Conservation (phyloP, 2,329 filamentous ascomycete species). For the Claviceps africana region DNA sequence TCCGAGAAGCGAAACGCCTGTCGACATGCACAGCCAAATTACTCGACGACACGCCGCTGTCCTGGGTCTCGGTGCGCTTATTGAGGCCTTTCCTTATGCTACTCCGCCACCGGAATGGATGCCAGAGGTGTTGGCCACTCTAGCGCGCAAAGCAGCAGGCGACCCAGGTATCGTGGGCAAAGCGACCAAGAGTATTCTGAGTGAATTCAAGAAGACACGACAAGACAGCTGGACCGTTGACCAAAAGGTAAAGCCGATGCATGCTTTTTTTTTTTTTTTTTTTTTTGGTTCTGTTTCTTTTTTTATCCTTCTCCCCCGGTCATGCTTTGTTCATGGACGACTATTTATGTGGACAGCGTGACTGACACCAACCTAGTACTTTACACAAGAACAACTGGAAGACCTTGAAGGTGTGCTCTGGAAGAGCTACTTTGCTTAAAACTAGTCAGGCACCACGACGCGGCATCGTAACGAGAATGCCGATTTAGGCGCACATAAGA, state of each 20-base stretch:
- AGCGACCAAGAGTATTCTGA: slow-evolving; percentile 83
- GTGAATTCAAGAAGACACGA: slow-evolving; percentile 98
- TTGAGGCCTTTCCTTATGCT: slow-evolving; percentile 92
- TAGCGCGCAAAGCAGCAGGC: slow-evolving; percentile 73
- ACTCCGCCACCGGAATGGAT: slow-evolving; percentile 89
- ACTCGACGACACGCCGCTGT: slow-evolving; percentile 81
- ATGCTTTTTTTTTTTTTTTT: not conserved
- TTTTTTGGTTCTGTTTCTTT: not conserved
- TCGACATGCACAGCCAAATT: slow-evolving; percentile 61
- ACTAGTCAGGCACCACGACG: not conserved
- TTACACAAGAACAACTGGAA: slow-evolving; percentile 83
- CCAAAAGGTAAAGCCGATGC: slow-evolving; percentile 59
- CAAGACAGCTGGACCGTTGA: slow-evolving; percentile 98
- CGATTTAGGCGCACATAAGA: not conserved
- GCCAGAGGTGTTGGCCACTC: slow-evolving; percentile 74
- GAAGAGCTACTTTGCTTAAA: slow-evolving; percentile 96
- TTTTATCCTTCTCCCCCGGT: no score
- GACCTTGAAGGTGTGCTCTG: slow-evolving; percentile 91
- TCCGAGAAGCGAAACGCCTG: slow-evolving; percentile 52
- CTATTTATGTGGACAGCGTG: not conserved
- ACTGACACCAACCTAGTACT: slow-evolving; percentile 38
- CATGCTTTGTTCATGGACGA: not conserved
- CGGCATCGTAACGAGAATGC: not conserved
- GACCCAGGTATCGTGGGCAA: slow-evolving; percentile 90
- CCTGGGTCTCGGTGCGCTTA: slow-evolving; percentile 74